Base-by-base conservation (phyloP, 345 rosid species). In the Reutealis trisperma region DNA sequence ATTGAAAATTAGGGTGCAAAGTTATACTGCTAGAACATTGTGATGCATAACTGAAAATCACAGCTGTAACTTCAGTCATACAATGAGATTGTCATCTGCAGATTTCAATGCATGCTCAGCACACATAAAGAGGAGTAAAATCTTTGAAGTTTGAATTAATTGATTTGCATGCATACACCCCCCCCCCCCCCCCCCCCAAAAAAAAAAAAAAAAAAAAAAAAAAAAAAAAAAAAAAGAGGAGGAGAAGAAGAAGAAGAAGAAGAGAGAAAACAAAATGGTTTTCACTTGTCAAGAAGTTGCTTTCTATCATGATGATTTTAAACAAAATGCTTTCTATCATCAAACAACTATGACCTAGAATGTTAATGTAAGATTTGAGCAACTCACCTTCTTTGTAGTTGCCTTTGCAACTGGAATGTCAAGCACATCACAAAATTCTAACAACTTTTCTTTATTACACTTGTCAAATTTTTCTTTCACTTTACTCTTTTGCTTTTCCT, bases 391-490 rank as follows among this genome's bases (percentile, higher is more conserved):
- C 90, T 84, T 92, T 63, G 88, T 81, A 12, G 94, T 81, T 72
- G 89, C 44, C 85, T 85, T 95, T 60, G 87, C 72, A 80, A 89
- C 70, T n/a, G 87, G 71, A 75, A 95, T 74, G 89, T 95, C 98
- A 59, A 95, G 89, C 51, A 95, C 59, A 76, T 95, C 99, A 63
- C 99, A 95, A 52, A 93, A 82, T 75, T 95, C 99, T 72, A 87
- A 34, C 83, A 95, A 57, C 83, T 86, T 93, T 84, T 95, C 99
- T 79, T 92, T 95, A 82, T 84, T 88, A 80, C 85, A 85, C 88
- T 95, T 95, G 80, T 93, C 98, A 77, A 95, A 72, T 84, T 89
- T 95, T 24, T 95, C 99, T 80, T 85, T 90, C 30, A 92, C 87
- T 87, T 85, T 95, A 45, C 10, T 74, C 89, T 82, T 92, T 67